Percentiles rank a stretch among this genome's conserved stretches.
These are phyloP conservation scores for Fragilaria crotonensis DNA, from an alignment of 108 stramenopile genomes.

Conservation along the genomic window DNA sequence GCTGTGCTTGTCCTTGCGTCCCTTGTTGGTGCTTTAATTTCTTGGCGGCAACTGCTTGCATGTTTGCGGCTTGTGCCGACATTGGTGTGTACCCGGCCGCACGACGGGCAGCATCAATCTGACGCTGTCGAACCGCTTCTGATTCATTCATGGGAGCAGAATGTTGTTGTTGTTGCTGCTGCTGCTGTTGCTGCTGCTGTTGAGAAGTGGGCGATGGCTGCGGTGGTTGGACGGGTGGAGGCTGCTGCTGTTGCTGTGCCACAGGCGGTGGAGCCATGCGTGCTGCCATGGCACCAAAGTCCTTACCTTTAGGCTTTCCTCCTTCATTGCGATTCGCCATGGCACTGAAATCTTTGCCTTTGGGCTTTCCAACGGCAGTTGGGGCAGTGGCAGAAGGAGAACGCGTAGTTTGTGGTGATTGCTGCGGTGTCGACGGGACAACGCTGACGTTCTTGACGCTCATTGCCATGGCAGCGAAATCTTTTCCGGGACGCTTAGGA, in stretches of 20 bases:
- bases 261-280: slow-evolving; percentile 20
- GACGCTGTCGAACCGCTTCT: neutral
- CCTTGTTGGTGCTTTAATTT: slow-evolving; percentile 20
- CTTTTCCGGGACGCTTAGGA: slow-evolving; percentile 56
- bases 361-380: slow-evolving; percentile 26
- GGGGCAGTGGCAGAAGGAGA: neutral
- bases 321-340: slow-evolving; percentile 35
- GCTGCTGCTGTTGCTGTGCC: slow-evolving; percentile 6
- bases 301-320: slow-evolving; percentile 67
- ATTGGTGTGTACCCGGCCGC: neutral
- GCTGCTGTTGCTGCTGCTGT: slow-evolving; percentile 3
- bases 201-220: no score
- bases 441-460: neutral
- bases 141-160: neutral
- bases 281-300: slow-evolving; percentile 65
- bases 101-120: neutral
- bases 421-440: neutral
- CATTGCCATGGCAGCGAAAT: slow-evolving; percentile 62
- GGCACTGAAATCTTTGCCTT: slow-evolving; percentile 76
- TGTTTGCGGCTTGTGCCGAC: neutral
- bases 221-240: neutral
- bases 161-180: slow-evolving; percentile 2
- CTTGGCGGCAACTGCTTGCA: slow-evolving; percentile 1
- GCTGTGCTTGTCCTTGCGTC: slow-evolving; percentile 17
- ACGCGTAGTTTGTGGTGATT: neutral